Percentiles rank a stretch among this genome's conserved stretches.
These are phyloP conservation scores for Malus hybrid DNA, from an alignment of 331 rosid species.

Conservation along the genomic window DNA sequence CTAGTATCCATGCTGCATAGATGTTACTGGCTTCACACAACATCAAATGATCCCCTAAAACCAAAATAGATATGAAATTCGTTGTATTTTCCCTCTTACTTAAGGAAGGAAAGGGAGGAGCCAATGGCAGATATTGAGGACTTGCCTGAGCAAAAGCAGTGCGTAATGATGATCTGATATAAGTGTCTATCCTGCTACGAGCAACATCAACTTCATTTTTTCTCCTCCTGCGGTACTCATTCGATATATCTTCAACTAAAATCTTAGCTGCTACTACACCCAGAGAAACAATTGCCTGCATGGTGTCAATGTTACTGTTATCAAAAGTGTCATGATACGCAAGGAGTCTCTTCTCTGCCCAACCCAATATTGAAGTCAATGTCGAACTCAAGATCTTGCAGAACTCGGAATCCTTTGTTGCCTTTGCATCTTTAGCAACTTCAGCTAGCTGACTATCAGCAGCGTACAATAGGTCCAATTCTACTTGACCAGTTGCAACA, in stretches of 20 bases:
- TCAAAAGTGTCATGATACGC: slow-evolving; percentile 65
- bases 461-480: slow-evolving; percentile 73
- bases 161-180: slow-evolving; percentile 78
- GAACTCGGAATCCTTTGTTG: slow-evolving; percentile 45
- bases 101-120: not conserved
- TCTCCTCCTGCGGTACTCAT: slow-evolving; percentile 53
- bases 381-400: slow-evolving; percentile 57
- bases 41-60: no score
- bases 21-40: no score
- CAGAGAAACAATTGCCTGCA: slow-evolving; percentile 79
- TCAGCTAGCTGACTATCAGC: slow-evolving; percentile 65
- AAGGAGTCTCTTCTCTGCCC: slow-evolving; percentile 46
- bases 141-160: slow-evolving; percentile 95
- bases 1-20: no score
- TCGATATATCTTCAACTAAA: slow-evolving; percentile 61
- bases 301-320: slow-evolving; percentile 55
- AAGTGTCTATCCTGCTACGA: slow-evolving; percentile 62
- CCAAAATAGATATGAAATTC: no score
- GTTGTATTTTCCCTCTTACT: not conserved
- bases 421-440: slow-evolving; percentile 71
- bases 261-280: slow-evolving; percentile 75
- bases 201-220: slow-evolving; percentile 52
- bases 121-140: not conserved
- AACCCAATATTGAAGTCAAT: slow-evolving; percentile 54
- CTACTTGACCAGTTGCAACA: slow-evolving; percentile 80